Conservation (phyloP, 2,329 filamentous ascomycete species). For the Pseudonectria buxi region DNA sequence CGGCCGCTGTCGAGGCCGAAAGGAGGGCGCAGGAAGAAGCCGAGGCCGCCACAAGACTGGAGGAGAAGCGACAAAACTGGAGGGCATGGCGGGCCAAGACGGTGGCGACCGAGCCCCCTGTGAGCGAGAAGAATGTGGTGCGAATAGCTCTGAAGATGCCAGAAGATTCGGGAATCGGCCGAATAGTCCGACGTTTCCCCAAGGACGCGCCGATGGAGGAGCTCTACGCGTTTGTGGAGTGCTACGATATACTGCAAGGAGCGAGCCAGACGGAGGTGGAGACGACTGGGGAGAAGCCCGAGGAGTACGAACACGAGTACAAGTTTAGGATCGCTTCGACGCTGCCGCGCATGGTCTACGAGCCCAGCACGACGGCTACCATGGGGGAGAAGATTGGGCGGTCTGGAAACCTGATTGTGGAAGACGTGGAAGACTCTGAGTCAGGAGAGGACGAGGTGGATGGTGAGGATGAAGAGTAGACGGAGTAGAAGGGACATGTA, state of each 20-base stretch:
- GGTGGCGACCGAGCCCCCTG: constrained; percentile 61
- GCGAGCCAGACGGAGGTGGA: constrained; percentile 22
- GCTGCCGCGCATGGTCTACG: constrained; percentile 77
- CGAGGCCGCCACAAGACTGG: constrained; percentile 49
- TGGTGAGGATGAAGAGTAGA: constrained; percentile 16
- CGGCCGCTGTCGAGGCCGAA: constrained; percentile 60
- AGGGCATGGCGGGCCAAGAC: constrained; percentile 66
- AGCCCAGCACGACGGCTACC: constrained; percentile 57
- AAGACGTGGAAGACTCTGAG: constrained; percentile 43
- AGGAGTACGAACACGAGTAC: constrained; percentile 72
- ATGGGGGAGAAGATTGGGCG: constrained; percentile 69
- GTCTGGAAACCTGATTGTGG: constrained; percentile 85
- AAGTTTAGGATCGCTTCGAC: constrained; percentile 78
- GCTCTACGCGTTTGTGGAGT: constrained; percentile 93
- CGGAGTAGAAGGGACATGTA: background rate
- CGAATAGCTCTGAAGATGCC: constrained; percentile 64
- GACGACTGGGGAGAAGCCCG: constrained; percentile 39
- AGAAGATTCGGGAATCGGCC: constrained; percentile 53
- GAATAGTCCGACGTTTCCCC: constrained; percentile 70
- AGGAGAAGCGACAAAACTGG: constrained; percentile 58
- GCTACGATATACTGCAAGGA: constrained; percentile 59
- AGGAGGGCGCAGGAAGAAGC: constrained; percentile 54
- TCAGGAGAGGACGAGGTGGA: constrained; percentile 24
- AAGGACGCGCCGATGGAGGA: constrained; percentile 71
- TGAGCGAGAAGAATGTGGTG: constrained; percentile 59